Conservation (phyloP, 2,329 filamentous ascomycete genomes). For the Clonostachys rosea region DNA sequence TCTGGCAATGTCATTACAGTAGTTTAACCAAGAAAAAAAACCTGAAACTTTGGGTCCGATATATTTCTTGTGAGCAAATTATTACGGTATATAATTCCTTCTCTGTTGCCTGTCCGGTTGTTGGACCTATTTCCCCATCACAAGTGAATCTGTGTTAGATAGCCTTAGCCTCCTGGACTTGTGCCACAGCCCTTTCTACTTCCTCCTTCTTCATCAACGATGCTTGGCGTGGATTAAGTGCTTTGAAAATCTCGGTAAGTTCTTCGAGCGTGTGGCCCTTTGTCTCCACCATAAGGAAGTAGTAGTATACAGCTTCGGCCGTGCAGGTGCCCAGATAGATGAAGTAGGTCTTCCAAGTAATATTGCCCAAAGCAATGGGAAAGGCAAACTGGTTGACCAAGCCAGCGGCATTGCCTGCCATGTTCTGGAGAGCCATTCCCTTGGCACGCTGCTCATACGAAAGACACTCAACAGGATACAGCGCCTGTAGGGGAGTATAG, state of each 20-base stretch:
- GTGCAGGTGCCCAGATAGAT: conserved; percentile 39
- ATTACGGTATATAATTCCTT: too few species aligned
- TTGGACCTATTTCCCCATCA: too few species aligned
- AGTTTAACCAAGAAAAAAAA: too few species aligned
- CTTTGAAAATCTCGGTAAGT: conserved; percentile 50
- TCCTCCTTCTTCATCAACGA: conserved; percentile 12
- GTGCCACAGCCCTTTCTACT: background rate
- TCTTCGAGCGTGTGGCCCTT: conserved; percentile 48
- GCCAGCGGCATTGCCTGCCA: conserved; percentile 36
- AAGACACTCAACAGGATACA: conserved; percentile 49
- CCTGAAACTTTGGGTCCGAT: too few species aligned
- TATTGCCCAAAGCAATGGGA: conserved; percentile 40
- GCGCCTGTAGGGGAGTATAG: conserved; percentile 23
- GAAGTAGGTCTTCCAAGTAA: conserved; percentile 50
- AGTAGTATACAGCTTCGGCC: conserved; percentile 11
- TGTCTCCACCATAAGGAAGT: conserved; percentile 19
- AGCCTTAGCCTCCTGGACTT: background rate
- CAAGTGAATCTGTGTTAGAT: background rate
- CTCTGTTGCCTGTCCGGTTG: too few species aligned
- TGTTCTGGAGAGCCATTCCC: conserved; percentile 45
- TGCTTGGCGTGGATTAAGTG: conserved; percentile 15
- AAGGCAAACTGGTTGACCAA: conserved; percentile 40
- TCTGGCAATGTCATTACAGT: too few species aligned
- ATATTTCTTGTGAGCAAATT: too few species aligned
- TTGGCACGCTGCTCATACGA: conserved; percentile 51